phyloP scores from a whole-genome alignment of 768 basidiomycete genomes.

The Tricholoma sp. region DNA sequence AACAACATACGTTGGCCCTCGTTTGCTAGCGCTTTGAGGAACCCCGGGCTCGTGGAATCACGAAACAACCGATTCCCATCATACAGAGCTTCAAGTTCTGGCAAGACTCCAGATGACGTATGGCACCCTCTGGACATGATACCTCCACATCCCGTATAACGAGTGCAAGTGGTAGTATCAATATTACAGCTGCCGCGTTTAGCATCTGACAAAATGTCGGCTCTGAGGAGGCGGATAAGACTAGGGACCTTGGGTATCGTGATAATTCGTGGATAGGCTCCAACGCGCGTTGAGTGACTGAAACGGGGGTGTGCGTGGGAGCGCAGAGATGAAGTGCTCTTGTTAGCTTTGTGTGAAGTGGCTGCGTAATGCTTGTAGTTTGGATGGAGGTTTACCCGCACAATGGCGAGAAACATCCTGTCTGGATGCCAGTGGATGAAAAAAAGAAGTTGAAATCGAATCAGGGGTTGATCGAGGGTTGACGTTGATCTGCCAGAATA shows the following conservation, averaged over 20 bases:
- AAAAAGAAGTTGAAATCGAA: too few species aligned
- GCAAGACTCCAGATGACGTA: neutral
- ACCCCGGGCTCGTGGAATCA: neutral
- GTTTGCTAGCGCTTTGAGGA: neutral
- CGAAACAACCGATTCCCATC: neutral
- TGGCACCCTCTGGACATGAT: neutral
- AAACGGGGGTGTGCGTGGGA: neutral
- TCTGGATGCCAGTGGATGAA: too few species aligned
- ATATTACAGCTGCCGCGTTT: neutral
- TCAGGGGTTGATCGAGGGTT: too few species aligned
- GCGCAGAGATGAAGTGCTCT: neutral
- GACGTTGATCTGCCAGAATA: too few species aligned
- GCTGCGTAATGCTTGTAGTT: neutral
- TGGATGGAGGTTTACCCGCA: neutral
- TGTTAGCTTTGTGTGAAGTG: neutral
- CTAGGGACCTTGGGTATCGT: neutral
- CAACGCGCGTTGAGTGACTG: neutral
- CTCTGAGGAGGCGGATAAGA: neutral
- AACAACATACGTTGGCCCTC: neutral
- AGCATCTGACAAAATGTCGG: neutral
- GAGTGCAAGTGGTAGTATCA: neutral
- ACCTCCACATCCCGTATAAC: neutral
- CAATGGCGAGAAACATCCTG: neutral
- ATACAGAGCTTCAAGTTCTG: neutral
- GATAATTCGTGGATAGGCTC: neutral